Conservation (phyloP, 257 asterid genomes). For the Przewalskia tangutica region DNA sequence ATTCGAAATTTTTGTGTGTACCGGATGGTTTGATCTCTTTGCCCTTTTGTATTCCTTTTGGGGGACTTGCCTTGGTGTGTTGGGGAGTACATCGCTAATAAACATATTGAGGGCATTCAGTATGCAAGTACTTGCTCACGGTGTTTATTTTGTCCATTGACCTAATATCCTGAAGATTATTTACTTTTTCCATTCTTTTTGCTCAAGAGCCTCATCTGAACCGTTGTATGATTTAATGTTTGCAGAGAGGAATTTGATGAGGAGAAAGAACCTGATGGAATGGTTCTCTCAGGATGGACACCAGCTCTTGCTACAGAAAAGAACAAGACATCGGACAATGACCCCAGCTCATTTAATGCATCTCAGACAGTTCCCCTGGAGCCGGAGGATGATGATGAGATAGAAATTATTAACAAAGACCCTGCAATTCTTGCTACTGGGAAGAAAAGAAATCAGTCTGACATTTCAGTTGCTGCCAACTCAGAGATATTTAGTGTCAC, state of each 20-base stretch:
- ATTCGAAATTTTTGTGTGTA: neutral
- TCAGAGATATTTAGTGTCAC: constrained; percentile 11
- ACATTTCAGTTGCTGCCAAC: constrained; percentile 12
- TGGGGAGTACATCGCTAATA: neutral
- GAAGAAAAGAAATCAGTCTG: constrained; percentile 59
- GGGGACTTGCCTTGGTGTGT: neutral
- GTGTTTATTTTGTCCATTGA: neutral
- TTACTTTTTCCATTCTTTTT: neutral
- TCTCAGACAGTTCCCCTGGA: constrained; percentile 27
- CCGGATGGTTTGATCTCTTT: neutral
- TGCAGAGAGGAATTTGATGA: constrained; percentile 85
- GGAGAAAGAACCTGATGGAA: constrained; percentile 91
- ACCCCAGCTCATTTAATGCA: constrained; percentile 53
- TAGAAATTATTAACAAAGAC: constrained; percentile 32
- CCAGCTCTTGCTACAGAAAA: constrained; percentile 37
- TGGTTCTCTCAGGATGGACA: constrained; percentile 87
- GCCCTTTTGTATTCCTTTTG: neutral
- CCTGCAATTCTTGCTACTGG: constrained; percentile 15
- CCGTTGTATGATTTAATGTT: constrained; percentile 4
- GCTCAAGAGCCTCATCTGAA: neutral
- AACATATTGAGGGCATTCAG: neutral
- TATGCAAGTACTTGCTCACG: neutral
- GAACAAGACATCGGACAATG: constrained; percentile 42
- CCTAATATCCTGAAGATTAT: neutral
- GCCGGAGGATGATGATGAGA: constrained; percentile 47